Conservation (phyloP, 2,329 filamentous ascomycete genomes). For the Colletotrichum australisinense region DNA sequence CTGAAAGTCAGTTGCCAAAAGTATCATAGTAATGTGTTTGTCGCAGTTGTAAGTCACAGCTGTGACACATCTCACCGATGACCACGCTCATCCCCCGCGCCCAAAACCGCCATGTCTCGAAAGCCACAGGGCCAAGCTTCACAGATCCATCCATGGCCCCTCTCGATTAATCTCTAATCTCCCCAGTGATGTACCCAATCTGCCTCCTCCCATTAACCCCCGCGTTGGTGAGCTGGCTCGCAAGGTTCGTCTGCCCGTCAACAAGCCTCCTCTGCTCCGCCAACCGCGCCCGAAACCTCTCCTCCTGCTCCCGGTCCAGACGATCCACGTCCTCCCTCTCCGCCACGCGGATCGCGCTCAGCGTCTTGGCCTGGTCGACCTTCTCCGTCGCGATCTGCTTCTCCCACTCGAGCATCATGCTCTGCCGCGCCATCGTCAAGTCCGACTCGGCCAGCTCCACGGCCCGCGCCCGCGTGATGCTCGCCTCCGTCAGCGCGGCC, state of each 20-base stretch:
- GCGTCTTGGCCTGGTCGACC: conserved; percentile 59
- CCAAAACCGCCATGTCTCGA: not conserved
- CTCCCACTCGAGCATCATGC: conserved; percentile 62
- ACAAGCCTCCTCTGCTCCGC: conserved; percentile 64
- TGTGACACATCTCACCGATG: not conserved
- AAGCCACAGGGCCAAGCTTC: not conserved
- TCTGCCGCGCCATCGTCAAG: conserved; percentile 56
- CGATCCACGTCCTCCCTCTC: conserved; percentile 64
- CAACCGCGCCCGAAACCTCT: conserved; percentile 56
- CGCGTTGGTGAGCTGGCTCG: conserved; percentile 46
- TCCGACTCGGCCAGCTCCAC: conserved; percentile 60
- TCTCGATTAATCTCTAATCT: conserved; percentile 53
- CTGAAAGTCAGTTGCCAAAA: not conserved
- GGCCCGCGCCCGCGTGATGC: conserved; percentile 54
- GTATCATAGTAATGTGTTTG: not conserved
- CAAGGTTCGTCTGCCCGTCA: conserved; percentile 54
- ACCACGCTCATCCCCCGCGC: not conserved
- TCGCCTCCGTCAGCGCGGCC: conserved; percentile 57
- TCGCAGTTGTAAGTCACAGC: not conserved
- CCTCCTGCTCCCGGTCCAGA: conserved; percentile 59
- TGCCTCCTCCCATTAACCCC: conserved; percentile 55
- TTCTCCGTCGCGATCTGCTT: conserved; percentile 56
- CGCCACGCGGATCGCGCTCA: conserved; percentile 59
- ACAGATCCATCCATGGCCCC: not conserved
- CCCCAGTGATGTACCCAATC: conserved; percentile 67